Base-by-base conservation (phyloP, 805 yeast species). In the Cyberlindnera mrakii region DNA sequence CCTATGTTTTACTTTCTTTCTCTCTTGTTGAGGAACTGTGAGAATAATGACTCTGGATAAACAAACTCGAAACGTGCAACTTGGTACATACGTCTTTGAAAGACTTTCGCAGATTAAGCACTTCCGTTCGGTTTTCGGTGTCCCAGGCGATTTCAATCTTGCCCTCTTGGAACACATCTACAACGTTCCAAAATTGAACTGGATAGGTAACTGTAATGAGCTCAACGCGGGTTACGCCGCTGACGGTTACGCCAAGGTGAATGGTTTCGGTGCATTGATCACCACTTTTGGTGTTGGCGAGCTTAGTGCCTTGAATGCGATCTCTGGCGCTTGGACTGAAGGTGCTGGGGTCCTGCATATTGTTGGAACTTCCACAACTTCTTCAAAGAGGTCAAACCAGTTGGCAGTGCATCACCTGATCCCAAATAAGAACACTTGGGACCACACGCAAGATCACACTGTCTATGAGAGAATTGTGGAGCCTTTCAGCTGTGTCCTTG, bases 211-310 rank as follows among this genome's bases (percentile, higher is more conserved):
- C 51, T 85, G 96, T 61, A 90, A 90, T 58, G 96, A 89, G 66
- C 73, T 90, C 53, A 90, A 89, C 55, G 85, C 95, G 3, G 90
- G 95, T 4, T 89, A 89, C 63, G 85, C 95, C 10, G 89, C 90
- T 9, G 96, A 89, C 60, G 97, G 96, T 6, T 90, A 87, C 55
- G 77, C 93, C 16, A 71, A 89, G 49, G 44, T 67, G 39, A 67
- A 66, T 44, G 50, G 52, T 0, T 47, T 68, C 9, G 68, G 67
- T 16, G 67, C 64, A 20, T 44, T 67, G 8, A 51, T 67, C 29
- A 67, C 72, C 0, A 89, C 96, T 5, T 85, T 73, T 62, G 96
- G 96, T 30, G 96, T 90, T 16, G 96, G 96, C 36, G 96, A 88
- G 62, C 70, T 88, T 43, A 79, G 88, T 43, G 95, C 95, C 1